A percentile compares a stretch with the other conserved stretches of the same genome.
phyloP scores from a whole-genome alignment of 805 yeast genomes.

The Kurtzmaniella cleridarum region DNA sequence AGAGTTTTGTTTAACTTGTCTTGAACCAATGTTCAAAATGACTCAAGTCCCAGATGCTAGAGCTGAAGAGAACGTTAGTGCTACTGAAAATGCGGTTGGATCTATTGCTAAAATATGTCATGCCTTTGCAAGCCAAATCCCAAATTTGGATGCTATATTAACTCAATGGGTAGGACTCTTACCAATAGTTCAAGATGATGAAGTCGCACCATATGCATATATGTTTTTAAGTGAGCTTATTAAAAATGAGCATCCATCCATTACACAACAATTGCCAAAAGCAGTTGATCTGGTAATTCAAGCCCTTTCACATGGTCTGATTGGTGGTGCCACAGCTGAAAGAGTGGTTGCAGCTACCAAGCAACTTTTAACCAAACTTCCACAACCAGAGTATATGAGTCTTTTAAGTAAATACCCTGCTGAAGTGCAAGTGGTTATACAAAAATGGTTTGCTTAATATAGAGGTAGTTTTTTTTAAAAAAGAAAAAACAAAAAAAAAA shows the following conservation, averaged over 20 bases:
- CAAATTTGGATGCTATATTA: conserved; percentile 58
- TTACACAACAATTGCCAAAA: conserved; percentile 50
- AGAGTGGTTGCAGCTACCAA: conserved; percentile 59
- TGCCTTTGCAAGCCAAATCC: conserved; percentile 51
- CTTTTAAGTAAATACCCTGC: conserved; percentile 59
- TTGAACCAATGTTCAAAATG: conserved; percentile 71
- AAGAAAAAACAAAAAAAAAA: background rate
- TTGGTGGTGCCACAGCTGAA: conserved; percentile 69
- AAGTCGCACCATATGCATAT: conserved; percentile 83
- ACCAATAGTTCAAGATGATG: conserved; percentile 80
- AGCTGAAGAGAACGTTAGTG: conserved; percentile 75
- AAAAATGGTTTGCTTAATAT: conserved; percentile 46
- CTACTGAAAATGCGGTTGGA: conserved; percentile 81
- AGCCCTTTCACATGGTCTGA: conserved; percentile 63
- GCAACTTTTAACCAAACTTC: conserved; percentile 55
- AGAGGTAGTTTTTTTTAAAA: background rate
- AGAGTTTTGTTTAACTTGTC: conserved; percentile 60
- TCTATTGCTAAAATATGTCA: conserved; percentile 82
- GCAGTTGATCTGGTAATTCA: conserved; percentile 67
- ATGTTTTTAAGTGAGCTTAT: conserved; percentile 69
- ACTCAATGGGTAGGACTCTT: conserved; percentile 75
- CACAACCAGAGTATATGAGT: conserved; percentile 64
- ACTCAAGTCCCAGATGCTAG: conserved; percentile 75
- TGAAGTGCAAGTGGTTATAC: conserved; percentile 55
- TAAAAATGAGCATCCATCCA: conserved; percentile 53